Conservation (phyloP, 2,329 filamentous ascomycete species). For the Pseudocercospora vitis region DNA sequence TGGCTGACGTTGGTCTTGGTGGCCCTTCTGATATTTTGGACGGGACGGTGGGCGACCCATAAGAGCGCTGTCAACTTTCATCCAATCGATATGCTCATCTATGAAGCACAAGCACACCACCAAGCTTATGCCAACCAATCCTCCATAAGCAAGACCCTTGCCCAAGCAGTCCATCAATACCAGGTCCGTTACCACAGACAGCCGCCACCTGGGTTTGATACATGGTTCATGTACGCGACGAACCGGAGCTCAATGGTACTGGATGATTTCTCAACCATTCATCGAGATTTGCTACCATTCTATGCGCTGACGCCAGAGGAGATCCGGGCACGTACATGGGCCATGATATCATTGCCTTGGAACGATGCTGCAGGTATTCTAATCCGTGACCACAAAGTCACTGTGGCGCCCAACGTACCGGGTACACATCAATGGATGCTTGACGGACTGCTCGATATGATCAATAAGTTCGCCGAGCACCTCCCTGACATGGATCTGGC, state of each 20-base stretch:
- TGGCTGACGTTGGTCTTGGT: slow-evolving; percentile 42
- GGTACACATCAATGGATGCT: slow-evolving; percentile 61
- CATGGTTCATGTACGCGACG: slow-evolving; percentile 60
- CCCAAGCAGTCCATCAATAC: slow-evolving; percentile 54
- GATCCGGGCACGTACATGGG: slow-evolving; percentile 54
- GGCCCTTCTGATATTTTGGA: slow-evolving; percentile 45
- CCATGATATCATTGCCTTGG: slow-evolving; percentile 54
- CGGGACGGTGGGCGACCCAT: slow-evolving; percentile 44
- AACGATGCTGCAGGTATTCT: slow-evolving; percentile 58
- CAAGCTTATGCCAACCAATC: slow-evolving; percentile 52
- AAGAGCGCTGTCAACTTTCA: slow-evolving; percentile 47
- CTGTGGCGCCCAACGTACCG: slow-evolving; percentile 52
- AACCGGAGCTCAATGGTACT: slow-evolving; percentile 54
- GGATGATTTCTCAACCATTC: slow-evolving; percentile 62
- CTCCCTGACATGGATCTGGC: slow-evolving; percentile 65
- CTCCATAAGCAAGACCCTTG: slow-evolving; percentile 48
- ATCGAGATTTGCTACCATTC: slow-evolving; percentile 58
- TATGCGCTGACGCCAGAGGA: slow-evolving; percentile 52
- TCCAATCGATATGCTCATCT: slow-evolving; percentile 58
- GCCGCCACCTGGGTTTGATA: slow-evolving; percentile 61
- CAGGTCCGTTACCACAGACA: slow-evolving; percentile 53
- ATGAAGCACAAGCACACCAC: slow-evolving; percentile 50
- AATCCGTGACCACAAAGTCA: slow-evolving; percentile 55
- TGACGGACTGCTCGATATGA: slow-evolving; percentile 54
- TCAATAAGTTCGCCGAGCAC: slow-evolving; percentile 53